phyloP scores from a whole-genome alignment of 441 rosid genomes.

The Gossypium schwendimanii region DNA sequence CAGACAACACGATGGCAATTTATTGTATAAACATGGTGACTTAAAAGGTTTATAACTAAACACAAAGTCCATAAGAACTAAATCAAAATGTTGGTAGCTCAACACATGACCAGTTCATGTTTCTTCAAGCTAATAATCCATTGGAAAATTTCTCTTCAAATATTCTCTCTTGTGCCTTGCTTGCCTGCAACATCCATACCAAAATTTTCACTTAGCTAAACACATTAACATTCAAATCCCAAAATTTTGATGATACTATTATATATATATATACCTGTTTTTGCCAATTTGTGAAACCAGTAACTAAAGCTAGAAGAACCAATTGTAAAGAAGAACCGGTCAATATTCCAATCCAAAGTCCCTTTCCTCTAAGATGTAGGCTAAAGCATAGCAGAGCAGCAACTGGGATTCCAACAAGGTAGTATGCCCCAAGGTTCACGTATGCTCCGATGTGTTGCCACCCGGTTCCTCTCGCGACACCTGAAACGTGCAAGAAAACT shows the following conservation, averaged over 20 bases:
- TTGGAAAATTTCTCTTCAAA: neutral
- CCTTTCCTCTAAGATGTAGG: conserved; percentile 33
- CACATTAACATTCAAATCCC: neutral
- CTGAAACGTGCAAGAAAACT: conserved; percentile 8
- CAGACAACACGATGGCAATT: too few relatives aligned
- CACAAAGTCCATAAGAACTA: too few relatives aligned
- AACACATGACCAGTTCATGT: too few relatives aligned
- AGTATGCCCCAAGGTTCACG: conserved; percentile 45
- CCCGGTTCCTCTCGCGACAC: conserved; percentile 47
- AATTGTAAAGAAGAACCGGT: conserved; percentile 34
- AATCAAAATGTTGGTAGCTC: too few relatives aligned
- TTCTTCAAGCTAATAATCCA: neutral
- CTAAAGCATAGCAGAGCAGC: conserved; percentile 25
- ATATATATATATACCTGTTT: conserved; percentile 24
- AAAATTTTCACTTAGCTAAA: neutral
- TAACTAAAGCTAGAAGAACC: conserved; percentile 19
- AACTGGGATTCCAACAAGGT: conserved; percentile 36
- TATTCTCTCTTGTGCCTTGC: conserved; percentile 1
- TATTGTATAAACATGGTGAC: too few relatives aligned
- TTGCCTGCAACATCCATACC: neutral
- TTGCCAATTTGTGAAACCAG: conserved; percentile 29
- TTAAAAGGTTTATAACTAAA: too few relatives aligned
- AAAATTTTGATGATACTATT: neutral
- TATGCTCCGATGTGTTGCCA: conserved; percentile 45
- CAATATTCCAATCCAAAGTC: conserved; percentile 43